Conservation (phyloP, 495 filamentous ascomycete genomes). For the Paragyromitra xinjiangensis region DNA sequence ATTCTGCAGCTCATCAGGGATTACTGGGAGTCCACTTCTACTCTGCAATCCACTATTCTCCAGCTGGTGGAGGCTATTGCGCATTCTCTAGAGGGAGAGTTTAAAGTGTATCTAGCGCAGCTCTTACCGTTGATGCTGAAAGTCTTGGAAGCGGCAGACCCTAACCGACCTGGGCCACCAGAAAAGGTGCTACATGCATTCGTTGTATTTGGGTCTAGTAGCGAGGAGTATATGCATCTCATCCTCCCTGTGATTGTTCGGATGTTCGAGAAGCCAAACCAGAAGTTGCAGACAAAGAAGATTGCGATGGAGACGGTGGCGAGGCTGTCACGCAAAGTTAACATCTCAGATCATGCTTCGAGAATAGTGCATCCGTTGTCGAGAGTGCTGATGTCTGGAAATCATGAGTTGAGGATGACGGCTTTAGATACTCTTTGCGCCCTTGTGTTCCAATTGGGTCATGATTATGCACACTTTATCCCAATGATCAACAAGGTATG, state of each 20-base stretch:
- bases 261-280: constrained; percentile 84
- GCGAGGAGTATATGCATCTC: constrained; percentile 98
- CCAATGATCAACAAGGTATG: constrained; percentile 80
- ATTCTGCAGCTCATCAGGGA: constrained; percentile 85
- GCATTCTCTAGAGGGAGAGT: constrained; percentile 93
- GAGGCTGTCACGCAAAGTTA: constrained; percentile 93
- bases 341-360: constrained; percentile 95
- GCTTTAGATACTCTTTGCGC: constrained; percentile 97
- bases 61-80: constrained; percentile 91
- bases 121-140: constrained; percentile 91
- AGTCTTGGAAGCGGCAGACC: constrained; percentile 85
- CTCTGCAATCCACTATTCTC: constrained; percentile 87
- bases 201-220: constrained; percentile 92
- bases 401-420: constrained; percentile 77
- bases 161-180: constrained; percentile 69
- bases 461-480: constrained; percentile 92
- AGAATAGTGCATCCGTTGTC: constrained; percentile 91
- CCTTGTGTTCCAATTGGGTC: constrained; percentile 92
- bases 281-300: constrained; percentile 79
- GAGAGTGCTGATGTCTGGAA: constrained; percentile 71
- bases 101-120: constrained; percentile 89
- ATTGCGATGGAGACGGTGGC: constrained; percentile 93
- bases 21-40: constrained; percentile 79
- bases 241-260: constrained; percentile 96
- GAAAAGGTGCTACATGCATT: constrained; percentile 94